phyloP scores from a whole-genome alignment of 2,329 filamentous ascomycete genomes.

The Thelonectria rubi region DNA sequence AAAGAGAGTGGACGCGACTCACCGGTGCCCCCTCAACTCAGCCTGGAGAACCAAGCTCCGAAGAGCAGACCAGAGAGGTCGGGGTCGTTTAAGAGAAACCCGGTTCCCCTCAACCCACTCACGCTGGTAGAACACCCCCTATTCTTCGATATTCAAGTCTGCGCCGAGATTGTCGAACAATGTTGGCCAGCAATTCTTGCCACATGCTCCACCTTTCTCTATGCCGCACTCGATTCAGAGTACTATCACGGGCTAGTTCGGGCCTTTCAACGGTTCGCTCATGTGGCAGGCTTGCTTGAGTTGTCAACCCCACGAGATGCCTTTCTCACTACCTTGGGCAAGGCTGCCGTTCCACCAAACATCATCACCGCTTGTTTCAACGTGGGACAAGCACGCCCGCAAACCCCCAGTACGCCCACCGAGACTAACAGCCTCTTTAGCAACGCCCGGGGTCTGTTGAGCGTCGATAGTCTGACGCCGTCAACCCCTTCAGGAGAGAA shows the following conservation, averaged over 20 bases:
- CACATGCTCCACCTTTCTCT: conserved; percentile 94
- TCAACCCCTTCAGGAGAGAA: conserved; percentile 65
- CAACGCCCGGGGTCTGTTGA: conserved; percentile 77
- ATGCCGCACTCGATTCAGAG: conserved; percentile 89
- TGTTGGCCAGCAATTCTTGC: conserved; percentile 97
- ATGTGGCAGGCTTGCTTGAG: conserved; percentile 89
- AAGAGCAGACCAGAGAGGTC: conserved; percentile 63
- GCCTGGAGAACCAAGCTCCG: conserved; percentile 45
- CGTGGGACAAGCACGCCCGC: conserved; percentile 54
- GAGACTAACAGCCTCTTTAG: conserved; percentile 70
- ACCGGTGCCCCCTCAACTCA: conserved; percentile 50
- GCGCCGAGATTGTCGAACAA: conserved; percentile 83
- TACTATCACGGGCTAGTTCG: conserved; percentile 93
- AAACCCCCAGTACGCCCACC: conserved; percentile 54
- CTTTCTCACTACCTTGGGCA: conserved; percentile 91
- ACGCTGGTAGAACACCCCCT: conserved; percentile 77
- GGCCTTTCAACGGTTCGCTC: conserved; percentile 93
- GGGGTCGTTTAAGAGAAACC: conserved; percentile 76
- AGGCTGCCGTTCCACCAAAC: conserved; percentile 90
- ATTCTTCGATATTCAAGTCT: conserved; percentile 75
- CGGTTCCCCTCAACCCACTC: conserved; percentile 85
- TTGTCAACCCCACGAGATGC: conserved; percentile 89
- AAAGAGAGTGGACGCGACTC: conserved; percentile 58
- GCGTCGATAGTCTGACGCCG: conserved; percentile 74
- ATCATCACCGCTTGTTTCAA: conserved; percentile 69